A percentile compares a stretch with the other conserved stretches of the same genome.
These are phyloP conservation scores for Corniculantispora saksenae DNA, from an alignment of 2,329 filamentous ascomycete genomes.

Conservation along the genomic window DNA sequence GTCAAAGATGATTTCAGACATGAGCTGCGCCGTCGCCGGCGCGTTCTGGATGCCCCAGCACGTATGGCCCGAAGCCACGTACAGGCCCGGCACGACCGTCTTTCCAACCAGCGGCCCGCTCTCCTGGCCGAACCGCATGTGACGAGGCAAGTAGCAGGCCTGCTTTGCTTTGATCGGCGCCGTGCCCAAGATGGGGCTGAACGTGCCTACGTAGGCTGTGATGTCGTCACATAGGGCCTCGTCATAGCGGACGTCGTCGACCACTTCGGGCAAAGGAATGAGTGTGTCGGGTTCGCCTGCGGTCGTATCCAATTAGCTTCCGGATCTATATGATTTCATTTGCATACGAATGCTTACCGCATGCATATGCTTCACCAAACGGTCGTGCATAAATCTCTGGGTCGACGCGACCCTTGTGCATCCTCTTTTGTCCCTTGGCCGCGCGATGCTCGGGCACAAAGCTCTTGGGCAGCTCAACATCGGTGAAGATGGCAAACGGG, in stretches of 20 bases:
- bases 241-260: constrained; percentile 76
- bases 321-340: constrained; percentile 2
- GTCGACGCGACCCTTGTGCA: constrained; percentile 65
- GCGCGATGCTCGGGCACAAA: constrained; percentile 57
- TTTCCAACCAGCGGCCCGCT: constrained; percentile 74
- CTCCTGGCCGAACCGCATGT: constrained; percentile 61
- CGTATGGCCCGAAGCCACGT: constrained; percentile 86
- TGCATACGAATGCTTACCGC: constrained; percentile 53
- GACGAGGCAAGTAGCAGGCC: constrained; percentile 90
- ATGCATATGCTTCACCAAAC: constrained; percentile 88
- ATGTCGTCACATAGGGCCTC: constrained; percentile 80
- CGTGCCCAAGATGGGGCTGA: constrained; percentile 66
- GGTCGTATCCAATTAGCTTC: background rate
- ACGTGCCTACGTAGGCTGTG: constrained; percentile 70
- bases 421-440: constrained; percentile 50
- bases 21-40: constrained; percentile 79
- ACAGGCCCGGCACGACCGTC: constrained; percentile 71
- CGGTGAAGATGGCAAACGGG: constrained; percentile 81
- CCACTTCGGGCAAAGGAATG: constrained; percentile 73
- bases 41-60: constrained; percentile 99
- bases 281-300: constrained; percentile 73
- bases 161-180: constrained; percentile 74
- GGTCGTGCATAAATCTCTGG: constrained; percentile 95
- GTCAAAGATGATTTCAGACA: constrained; percentile 78
- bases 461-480: constrained; percentile 70